Conservation (phyloP, 805 yeast genomes). For the Hanseniaspora mollemarum region DNA sequence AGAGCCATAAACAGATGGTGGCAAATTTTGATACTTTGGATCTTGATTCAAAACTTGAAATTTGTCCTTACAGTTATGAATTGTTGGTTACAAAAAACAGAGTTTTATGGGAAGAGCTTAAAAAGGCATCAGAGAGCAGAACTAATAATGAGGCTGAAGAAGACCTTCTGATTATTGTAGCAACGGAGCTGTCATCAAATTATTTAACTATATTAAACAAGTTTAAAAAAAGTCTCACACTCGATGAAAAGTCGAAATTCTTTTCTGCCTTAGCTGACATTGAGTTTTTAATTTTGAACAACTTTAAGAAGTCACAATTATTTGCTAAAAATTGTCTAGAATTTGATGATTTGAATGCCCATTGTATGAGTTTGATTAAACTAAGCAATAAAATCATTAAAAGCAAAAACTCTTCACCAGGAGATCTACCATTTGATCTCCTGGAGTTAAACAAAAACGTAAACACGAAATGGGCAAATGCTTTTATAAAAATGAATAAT, state of each 20-base stretch:
- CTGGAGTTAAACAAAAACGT: slow-evolving; percentile 17
- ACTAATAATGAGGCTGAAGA: background rate
- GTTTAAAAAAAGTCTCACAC: slow-evolving; percentile 21
- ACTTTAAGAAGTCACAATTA: slow-evolving; percentile 41
- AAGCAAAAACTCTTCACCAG: slow-evolving; percentile 32
- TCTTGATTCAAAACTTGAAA: slow-evolving; percentile 27
- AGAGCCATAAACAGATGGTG: slow-evolving; percentile 18
- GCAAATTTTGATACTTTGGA: slow-evolving; percentile 20
- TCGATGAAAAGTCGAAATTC: slow-evolving; percentile 25
- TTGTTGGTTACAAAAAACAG: slow-evolving; percentile 25
- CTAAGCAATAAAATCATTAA: slow-evolving; percentile 37
- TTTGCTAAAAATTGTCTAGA: slow-evolving; percentile 58
- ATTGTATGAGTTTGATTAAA: slow-evolving; percentile 48
- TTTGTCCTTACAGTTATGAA: slow-evolving; percentile 37
- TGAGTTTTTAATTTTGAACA: slow-evolving; percentile 42
- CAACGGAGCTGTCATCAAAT: slow-evolving; percentile 3
- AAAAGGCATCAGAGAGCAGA: slow-evolving; percentile 11
- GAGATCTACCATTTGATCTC: slow-evolving; percentile 32
- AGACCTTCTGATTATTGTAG: slow-evolving; percentile 4
- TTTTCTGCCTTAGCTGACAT: slow-evolving; percentile 29
- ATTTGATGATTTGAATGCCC: slow-evolving; percentile 58
- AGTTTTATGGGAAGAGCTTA: slow-evolving; percentile 17
- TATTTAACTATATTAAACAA: slow-evolving; percentile 25
- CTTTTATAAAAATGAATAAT: slow-evolving; percentile 30
- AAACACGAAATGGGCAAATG: slow-evolving; percentile 25